Evolutionary conservation across 345 rosid genomes (phyloP).

Genomic region (Bruguiera gymnorhiza): DNA sequence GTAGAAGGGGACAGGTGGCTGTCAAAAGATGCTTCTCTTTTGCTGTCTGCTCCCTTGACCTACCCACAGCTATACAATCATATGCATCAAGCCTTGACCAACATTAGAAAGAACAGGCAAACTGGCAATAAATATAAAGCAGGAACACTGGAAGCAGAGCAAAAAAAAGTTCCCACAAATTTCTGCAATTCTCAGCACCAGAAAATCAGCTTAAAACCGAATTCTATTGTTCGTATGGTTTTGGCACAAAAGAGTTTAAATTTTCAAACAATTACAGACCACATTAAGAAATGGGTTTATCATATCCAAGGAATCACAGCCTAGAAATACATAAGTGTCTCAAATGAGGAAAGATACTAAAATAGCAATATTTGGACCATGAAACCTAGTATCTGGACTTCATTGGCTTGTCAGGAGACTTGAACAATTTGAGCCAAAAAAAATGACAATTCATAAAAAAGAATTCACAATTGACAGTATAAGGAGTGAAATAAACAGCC

Average conservation of each 20-base stretch:
- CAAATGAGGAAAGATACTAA: too few relatives aligned
- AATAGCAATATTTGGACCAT: background rate
- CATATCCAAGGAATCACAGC: too few relatives aligned
- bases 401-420: background rate
- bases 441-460: background rate
- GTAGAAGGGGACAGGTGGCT: slow-evolving; percentile 28
- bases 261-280: background rate
- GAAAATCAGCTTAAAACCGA: background rate
- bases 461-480: too few relatives aligned
- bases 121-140: slow-evolving; percentile 1
- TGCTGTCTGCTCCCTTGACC: slow-evolving; percentile 25
- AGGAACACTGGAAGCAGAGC: background rate
- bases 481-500: background rate
- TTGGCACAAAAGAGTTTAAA: background rate
- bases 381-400: background rate
- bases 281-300: background rate
- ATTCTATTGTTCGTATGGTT: too few relatives aligned
- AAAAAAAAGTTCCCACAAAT: background rate
- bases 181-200: background rate
- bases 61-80: slow-evolving; percentile 23
- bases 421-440: background rate
- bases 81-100: slow-evolving; percentile 1
- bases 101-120: background rate
- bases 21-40: slow-evolving; percentile 27
- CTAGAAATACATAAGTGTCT: too few relatives aligned